phyloP scores from a whole-genome alignment of 495 filamentous ascomycete species.

The Talaromyces proteolyticus region DNA sequence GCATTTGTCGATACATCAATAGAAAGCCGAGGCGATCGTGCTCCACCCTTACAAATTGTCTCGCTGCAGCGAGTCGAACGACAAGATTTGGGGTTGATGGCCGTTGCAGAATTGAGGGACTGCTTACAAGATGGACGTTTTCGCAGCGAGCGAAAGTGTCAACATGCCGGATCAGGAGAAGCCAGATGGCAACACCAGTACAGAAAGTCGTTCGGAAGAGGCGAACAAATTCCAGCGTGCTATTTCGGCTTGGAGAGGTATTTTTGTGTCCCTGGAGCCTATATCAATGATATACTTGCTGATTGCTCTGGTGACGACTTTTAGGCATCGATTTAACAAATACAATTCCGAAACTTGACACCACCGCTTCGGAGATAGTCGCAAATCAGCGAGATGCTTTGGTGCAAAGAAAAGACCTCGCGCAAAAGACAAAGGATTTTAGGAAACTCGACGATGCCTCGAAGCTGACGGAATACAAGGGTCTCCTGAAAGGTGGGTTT shows the following conservation, averaged over 20 bases:
- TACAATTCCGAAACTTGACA: slow-evolving; percentile 82
- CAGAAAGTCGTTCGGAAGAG: slow-evolving; percentile 40
- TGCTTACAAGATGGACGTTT: slow-evolving; percentile 33
- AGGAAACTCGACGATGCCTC: slow-evolving; percentile 87
- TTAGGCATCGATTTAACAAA: slow-evolving; percentile 83
- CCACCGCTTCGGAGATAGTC: slow-evolving; percentile 88
- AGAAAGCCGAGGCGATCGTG: no score
- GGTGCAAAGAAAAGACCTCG: slow-evolving; percentile 91
- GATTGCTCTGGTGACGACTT: slow-evolving; percentile 2
- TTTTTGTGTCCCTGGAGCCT: no score
- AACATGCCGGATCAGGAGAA: slow-evolving; percentile 28
- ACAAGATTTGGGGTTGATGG: not conserved
- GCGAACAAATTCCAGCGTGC: slow-evolving; percentile 93
- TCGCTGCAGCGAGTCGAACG: not conserved
- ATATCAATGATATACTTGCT: no score
- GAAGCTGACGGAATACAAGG: slow-evolving; percentile 84
- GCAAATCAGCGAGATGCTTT: slow-evolving; percentile 85
- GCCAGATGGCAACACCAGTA: slow-evolving; percentile 20
- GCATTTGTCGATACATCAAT: not conserved
- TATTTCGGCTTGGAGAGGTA: slow-evolving; percentile 96
- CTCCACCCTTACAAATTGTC: not conserved
- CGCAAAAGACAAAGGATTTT: slow-evolving; percentile 98
- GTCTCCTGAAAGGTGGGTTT: slow-evolving; percentile 70
- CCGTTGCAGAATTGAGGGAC: not conserved
- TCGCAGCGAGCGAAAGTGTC: slow-evolving; percentile 33